A percentile compares a stretch with the other conserved stretches of the same genome.
Conservation (phyloP, 2,329 filamentous ascomycete species). For the Neonectria sp. region DNA sequence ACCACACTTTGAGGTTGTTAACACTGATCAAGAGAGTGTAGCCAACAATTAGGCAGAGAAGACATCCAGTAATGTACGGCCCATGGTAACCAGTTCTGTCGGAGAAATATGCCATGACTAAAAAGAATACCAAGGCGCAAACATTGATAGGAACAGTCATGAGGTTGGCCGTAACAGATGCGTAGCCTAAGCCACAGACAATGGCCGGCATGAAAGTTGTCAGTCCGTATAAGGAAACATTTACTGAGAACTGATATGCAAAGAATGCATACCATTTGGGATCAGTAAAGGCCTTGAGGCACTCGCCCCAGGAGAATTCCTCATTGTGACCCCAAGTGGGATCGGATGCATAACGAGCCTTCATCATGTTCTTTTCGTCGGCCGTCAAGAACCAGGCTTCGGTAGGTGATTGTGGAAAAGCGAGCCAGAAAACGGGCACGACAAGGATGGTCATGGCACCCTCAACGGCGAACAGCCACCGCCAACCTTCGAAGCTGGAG, state of each 20-base stretch:
- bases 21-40: conserved; percentile 48
- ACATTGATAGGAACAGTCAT: conserved; percentile 47
- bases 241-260: conserved; percentile 48
- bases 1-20: conserved; percentile 48
- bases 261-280: conserved; percentile 52
- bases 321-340: conserved; percentile 29
- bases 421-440: conserved; percentile 44
- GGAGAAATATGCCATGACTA: conserved; percentile 45
- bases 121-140: conserved; percentile 42
- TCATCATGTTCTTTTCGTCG: conserved; percentile 43
- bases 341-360: conserved; percentile 32
- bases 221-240: conserved; percentile 49
- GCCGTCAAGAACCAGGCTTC: conserved; percentile 46
- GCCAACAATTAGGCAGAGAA: conserved; percentile 48
- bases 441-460: conserved; percentile 56
- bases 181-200: conserved; percentile 50
- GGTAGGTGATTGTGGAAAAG: conserved; percentile 47
- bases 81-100: conserved; percentile 44
- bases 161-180: conserved; percentile 49
- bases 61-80: conserved; percentile 41
- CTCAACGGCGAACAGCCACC: conserved; percentile 49
- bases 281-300: conserved; percentile 40
- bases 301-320: conserved; percentile 36
- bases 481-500: conserved; percentile 52
- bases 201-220: conserved; percentile 50